phyloP scores from a whole-genome alignment of 441 rosid genomes.

The Mallotus japonicus region DNA sequence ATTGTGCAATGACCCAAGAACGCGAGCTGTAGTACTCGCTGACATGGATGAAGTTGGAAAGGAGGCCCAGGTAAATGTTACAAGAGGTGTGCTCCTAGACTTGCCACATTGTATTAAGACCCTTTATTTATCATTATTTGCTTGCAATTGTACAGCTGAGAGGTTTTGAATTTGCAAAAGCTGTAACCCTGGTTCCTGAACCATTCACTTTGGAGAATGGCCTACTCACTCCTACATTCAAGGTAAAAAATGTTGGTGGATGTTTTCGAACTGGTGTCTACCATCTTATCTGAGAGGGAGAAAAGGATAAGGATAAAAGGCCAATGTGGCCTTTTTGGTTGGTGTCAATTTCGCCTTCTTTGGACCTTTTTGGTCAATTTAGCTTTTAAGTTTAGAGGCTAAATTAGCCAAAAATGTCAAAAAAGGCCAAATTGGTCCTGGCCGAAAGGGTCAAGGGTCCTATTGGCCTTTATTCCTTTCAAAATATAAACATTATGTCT shows the following conservation, averaged over 20 bases:
- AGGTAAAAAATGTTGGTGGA: slow-evolving; percentile 46
- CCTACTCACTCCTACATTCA: slow-evolving; percentile 87
- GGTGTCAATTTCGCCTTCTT: no score
- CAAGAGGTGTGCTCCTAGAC: not conserved
- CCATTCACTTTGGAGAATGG: slow-evolving; percentile 82
- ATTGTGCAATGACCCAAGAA: slow-evolving; percentile 72
- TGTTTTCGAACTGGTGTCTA: slow-evolving; percentile 2
- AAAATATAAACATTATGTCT: no score
- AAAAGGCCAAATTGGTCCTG: no score
- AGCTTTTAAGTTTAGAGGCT: no score
- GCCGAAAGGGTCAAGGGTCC: no score
- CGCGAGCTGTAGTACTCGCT: slow-evolving; percentile 68
- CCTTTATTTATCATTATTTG: not conserved
- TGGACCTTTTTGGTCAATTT: no score
- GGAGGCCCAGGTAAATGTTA: slow-evolving; percentile 72
- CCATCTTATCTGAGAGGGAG: not conserved
- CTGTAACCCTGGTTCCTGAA: slow-evolving; percentile 75
- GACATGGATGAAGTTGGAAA: slow-evolving; percentile 80
- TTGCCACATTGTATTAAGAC: not conserved
- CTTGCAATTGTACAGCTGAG: slow-evolving; percentile 55
- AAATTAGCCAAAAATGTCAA: no score
- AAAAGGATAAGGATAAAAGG: not conserved
- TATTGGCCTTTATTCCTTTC: no score
- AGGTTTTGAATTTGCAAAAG: slow-evolving; percentile 97
- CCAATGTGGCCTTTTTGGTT: no score